A percentile compares a stretch with the other conserved stretches of the same genome.
phyloP scores from a whole-genome alignment of 768 basidiomycete genomes.

The Atractiella rhizophila region DNA sequence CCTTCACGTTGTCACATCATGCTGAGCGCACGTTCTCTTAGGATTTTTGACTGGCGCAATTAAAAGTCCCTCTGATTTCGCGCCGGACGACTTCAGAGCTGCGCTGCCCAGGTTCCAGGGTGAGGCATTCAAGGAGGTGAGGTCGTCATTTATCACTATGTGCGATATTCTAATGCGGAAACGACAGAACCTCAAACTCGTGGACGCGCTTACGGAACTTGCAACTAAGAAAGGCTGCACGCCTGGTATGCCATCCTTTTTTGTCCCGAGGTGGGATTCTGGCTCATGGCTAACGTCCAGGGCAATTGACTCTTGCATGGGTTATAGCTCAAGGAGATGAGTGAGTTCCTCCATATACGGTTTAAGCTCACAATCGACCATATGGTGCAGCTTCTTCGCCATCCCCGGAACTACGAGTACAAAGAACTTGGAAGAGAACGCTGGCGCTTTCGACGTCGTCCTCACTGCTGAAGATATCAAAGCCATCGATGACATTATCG shows the following conservation, averaged over 20 bases:
- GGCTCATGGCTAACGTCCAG: no score
- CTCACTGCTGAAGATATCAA: not conserved
- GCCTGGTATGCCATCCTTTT: no score
- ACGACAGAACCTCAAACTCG: constrained; percentile 18
- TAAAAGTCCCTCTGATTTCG: not conserved
- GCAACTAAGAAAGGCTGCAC: constrained; percentile 18
- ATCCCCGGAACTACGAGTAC: not conserved
- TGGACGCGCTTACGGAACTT: constrained; percentile 14
- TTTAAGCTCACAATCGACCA: not conserved
- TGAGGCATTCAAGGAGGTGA: constrained; percentile 7
- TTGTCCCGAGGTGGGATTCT: no score
- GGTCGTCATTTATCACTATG: not conserved
- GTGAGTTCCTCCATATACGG: no score
- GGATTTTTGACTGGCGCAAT: not conserved
- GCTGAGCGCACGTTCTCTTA: not conserved
- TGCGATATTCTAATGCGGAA: no score
- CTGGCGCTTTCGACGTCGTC: not conserved
- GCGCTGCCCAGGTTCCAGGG: constrained; percentile 11
- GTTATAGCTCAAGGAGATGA: constrained; percentile 15
- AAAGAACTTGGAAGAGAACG: not conserved
- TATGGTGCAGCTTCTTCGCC: not conserved
- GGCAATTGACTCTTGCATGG: constrained; percentile 20
- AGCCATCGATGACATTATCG: not conserved
- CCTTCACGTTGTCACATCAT: not conserved
- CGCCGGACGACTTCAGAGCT: not conserved